Percentiles rank a stretch among this genome's conserved stretches.
These are phyloP conservation scores for Ustilago loliicola DNA, from an alignment of 1,284 basidiomycete genomes.

Conservation along the genomic window DNA sequence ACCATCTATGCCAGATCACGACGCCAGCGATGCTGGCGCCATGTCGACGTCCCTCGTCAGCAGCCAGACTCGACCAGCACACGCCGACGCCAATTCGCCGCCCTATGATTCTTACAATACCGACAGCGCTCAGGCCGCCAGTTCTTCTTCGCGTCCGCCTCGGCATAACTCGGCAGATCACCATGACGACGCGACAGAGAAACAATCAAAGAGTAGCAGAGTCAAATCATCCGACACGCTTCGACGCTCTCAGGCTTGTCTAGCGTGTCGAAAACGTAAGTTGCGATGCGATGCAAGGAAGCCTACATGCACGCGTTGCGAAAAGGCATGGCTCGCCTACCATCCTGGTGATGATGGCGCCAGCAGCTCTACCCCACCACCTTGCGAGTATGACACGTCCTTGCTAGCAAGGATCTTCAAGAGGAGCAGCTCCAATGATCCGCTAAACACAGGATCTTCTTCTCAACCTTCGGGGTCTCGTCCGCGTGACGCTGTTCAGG, in stretches of 20 bases:
- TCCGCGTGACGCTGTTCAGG: background rate
- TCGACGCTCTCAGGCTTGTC: slow-evolving; percentile 40
- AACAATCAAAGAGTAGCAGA: slow-evolving; percentile 6
- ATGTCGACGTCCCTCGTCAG: background rate
- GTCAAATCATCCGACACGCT: slow-evolving; percentile 26
- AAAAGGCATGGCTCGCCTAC: slow-evolving; percentile 39
- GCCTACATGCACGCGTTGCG: slow-evolving; percentile 42
- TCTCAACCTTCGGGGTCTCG: slow-evolving; percentile 1
- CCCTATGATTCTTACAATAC: background rate
- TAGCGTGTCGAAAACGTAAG: slow-evolving; percentile 44
- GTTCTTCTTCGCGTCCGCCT: background rate
- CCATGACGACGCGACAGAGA: slow-evolving; percentile 11
- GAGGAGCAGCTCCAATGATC: slow-evolving; percentile 10
- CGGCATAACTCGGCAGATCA: slow-evolving; percentile 2
- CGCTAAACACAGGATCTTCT: background rate
- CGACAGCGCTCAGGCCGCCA: background rate
- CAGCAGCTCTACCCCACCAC: slow-evolving; percentile 10
- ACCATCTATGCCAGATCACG: slow-evolving; percentile 17
- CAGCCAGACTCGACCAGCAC: slow-evolving; percentile 3
- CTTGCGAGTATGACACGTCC: slow-evolving; percentile 44
- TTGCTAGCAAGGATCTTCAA: slow-evolving; percentile 41
- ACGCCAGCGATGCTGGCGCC: background rate
- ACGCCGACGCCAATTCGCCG: background rate
- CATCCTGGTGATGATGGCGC: slow-evolving; percentile 13
- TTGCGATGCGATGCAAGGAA: slow-evolving; percentile 45